Evolutionary conservation across 306 rosid genomes (phyloP), one percentile per base, ranked within the genome.

Genomic region (Herpetospermum pedunculosum): DNA sequence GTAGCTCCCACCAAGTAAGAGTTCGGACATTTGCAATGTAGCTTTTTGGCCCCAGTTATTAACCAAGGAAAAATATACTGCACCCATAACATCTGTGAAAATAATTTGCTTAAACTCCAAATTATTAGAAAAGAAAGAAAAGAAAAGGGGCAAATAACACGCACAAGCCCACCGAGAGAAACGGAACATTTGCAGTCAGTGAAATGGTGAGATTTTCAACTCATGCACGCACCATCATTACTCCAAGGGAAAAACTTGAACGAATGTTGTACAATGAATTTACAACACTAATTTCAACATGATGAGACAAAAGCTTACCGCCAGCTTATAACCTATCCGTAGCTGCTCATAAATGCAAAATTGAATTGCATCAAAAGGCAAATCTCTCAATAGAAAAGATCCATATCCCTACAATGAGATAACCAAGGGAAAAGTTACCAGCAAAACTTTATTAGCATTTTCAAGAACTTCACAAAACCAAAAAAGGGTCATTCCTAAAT

Each of bases 261-360:
- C 6, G 1, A 79, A 67, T 30, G 60, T 23, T 69, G 38, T 37
- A 73, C 14, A 19, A 13, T 72, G 67, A 55, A 25, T 7, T 19
- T 73, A 54, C 25, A 57, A 3, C 40, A 73, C 4, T 4, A 37
- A 73, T 46, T 54, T 55, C 70, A 72, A 57, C 47, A 75, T 41
- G 25, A 67, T 41, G 53, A 79, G 76, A 60, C 43, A 76, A 78
- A 70, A 83, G 79, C 81, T 84, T 83, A 93, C 97, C 83, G 87
- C 92, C 46, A 74, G 71, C 89, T 78, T 90, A 77, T 93, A 93
- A 78, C 97, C 97, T 59, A 93, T 63, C 68, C 97, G 91, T 82
- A 93, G 93, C 80, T 93, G 98, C 87, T 90, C 97, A 54, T 90
- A 93, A 63, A 93, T 72, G 88, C 98, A 93, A 86, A 93, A 90